A percentile compares a stretch with the other conserved stretches of the same genome.
phyloP scores from a whole-genome alignment of 2,329 filamentous ascomycete genomes.

The Pezicula rhizophila region DNA sequence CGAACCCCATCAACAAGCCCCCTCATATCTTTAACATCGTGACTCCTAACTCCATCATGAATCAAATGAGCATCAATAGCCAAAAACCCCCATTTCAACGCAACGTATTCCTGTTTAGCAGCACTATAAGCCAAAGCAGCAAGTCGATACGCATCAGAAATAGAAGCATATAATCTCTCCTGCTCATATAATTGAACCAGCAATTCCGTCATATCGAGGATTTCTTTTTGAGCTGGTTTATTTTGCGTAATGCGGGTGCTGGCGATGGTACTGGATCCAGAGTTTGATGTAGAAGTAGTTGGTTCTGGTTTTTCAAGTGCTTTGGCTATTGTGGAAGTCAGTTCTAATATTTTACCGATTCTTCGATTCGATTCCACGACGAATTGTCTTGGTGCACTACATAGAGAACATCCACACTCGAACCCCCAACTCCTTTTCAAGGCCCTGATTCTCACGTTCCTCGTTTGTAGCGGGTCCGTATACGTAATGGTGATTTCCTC shows the following conservation, averaged over 20 bases:
- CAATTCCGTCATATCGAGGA: constrained; percentile 28
- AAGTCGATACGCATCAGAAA: constrained; percentile 30
- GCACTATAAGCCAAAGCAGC: constrained; percentile 32
- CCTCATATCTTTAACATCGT: neutral
- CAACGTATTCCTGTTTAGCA: constrained; percentile 18
- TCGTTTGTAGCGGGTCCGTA: constrained; percentile 25
- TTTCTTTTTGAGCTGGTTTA: constrained; percentile 14
- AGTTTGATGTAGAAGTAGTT: neutral
- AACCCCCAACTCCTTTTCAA: constrained; percentile 32
- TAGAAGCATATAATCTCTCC: constrained; percentile 26
- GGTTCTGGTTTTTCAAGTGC: neutral
- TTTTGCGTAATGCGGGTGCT: constrained; percentile 21
- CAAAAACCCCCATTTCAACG: constrained; percentile 5
- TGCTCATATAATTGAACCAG: constrained; percentile 31
- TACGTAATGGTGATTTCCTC: constrained; percentile 34
- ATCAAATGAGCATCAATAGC: constrained; percentile 6
- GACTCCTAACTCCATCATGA: constrained; percentile 6
- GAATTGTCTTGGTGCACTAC: constrained; percentile 25
- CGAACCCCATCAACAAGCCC: neutral
- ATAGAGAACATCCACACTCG: constrained; percentile 30
- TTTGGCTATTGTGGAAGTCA: neutral
- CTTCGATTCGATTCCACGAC: neutral
- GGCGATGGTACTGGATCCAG: no score
- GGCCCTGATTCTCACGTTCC: constrained; percentile 19
- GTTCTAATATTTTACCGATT: neutral